Conservation (phyloP, 2,329 filamentous ascomycete species). For the Ascochyta viciae-villosae region DNA sequence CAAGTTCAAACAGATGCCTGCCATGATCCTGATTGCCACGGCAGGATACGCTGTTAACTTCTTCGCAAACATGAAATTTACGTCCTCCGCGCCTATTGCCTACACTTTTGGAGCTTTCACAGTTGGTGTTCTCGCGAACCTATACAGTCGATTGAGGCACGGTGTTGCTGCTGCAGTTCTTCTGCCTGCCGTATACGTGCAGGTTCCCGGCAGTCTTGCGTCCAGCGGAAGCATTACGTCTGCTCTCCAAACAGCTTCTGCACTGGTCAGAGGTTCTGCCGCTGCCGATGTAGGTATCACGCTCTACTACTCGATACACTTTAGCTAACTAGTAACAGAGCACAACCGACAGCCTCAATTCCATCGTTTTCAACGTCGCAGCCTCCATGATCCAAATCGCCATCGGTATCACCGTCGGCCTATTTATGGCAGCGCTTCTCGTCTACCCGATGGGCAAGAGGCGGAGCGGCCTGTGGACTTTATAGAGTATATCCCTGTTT, state of each 20-base stretch:
- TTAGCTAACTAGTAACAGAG: slow-evolving; percentile 20
- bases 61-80: slow-evolving; percentile 72
- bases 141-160: slow-evolving; percentile 72
- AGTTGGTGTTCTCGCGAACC: slow-evolving; percentile 77
- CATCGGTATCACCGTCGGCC: slow-evolving; percentile 59
- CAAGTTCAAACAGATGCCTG: slow-evolving; percentile 77
- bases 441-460: slow-evolving; percentile 59
- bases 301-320: background rate
- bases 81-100: slow-evolving; percentile 73
- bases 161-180: slow-evolving; percentile 53
- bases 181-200: slow-evolving; percentile 42
- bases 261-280: slow-evolving; percentile 32
- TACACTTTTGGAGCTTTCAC: slow-evolving; percentile 78
- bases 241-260: slow-evolving; percentile 37
- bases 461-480: slow-evolving; percentile 48
- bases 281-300: slow-evolving; percentile 23
- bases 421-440: slow-evolving; percentile 57
- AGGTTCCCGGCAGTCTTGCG: slow-evolving; percentile 43
- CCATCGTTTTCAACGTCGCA: slow-evolving; percentile 53
- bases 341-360: slow-evolving; percentile 30
- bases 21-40: slow-evolving; percentile 76
- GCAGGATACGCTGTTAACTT: slow-evolving; percentile 78
- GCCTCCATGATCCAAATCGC: slow-evolving; percentile 59
- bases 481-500: slow-evolving; percentile 33
- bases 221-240: slow-evolving; percentile 41